These are phyloP conservation scores for Panaeolus cyanescens DNA, from an alignment of 768 basidiomycete genomes.

Conservation along the genomic window DNA sequence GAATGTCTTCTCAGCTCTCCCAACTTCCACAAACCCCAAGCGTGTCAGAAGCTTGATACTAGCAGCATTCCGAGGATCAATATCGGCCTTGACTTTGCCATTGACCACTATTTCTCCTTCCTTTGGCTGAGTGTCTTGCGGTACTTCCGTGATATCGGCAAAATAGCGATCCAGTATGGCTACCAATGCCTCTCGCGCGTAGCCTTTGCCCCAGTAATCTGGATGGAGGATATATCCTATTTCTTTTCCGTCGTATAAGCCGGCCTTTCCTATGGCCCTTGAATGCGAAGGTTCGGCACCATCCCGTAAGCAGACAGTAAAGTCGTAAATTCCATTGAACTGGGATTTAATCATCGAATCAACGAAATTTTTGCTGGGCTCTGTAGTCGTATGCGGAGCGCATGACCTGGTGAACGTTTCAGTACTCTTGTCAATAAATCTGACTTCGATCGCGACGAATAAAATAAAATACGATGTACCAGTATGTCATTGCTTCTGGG, in stretches of 20 bases:
- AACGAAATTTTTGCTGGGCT: constrained; percentile 16
- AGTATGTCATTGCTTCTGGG: not conserved
- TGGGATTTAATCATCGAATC: constrained; percentile 18
- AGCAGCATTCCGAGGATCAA: constrained; percentile 22
- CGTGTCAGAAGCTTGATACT: constrained; percentile 17
- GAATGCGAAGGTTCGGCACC: not conserved
- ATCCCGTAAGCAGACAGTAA: constrained; percentile 17
- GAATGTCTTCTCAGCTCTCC: constrained; percentile 19
- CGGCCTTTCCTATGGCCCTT: constrained; percentile 21
- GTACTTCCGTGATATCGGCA: not conserved
- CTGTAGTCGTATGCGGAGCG: constrained; percentile 12
- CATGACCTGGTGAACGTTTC: constrained; percentile 15
- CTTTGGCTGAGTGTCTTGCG: not conserved
- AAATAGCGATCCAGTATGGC: constrained; percentile 20
- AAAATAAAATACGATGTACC: not conserved
- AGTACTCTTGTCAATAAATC: too few relatives aligned
- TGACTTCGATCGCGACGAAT: too few relatives aligned
- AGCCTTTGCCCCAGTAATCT: constrained; percentile 25
- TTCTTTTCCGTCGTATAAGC: constrained; percentile 21
- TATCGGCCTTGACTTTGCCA: constrained; percentile 17
- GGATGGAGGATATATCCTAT: constrained; percentile 22
- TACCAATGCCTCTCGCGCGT: constrained; percentile 21
- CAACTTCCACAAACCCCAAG: constrained; percentile 21
- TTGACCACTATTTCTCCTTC: not conserved
- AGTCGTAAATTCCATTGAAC: constrained; percentile 23